A percentile compares a stretch with the other conserved stretches of the same genome.
phyloP scores from a whole-genome alignment of 768 basidiomycete genomes.

The Coprinopsis sp. region DNA sequence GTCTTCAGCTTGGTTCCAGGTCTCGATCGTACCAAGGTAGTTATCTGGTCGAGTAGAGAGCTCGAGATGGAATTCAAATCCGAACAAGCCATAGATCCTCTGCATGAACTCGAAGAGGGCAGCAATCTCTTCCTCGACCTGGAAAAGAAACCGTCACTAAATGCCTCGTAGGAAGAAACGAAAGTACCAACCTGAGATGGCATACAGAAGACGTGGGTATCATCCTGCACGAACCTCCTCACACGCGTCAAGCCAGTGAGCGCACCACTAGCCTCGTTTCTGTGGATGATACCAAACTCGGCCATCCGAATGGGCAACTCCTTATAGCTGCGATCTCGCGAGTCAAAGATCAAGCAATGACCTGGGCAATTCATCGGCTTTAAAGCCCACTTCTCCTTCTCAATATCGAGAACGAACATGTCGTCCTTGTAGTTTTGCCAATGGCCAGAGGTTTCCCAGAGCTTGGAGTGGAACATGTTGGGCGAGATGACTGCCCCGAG shows the following conservation, averaged over 20 bases:
- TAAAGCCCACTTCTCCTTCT: slow-evolving; percentile 93
- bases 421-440: slow-evolving; percentile 98
- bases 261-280: slow-evolving; percentile 95
- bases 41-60: slow-evolving; percentile 96
- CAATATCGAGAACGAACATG: slow-evolving; percentile 93
- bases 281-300: slow-evolving; percentile 95
- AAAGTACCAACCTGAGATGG: slow-evolving; percentile 63
- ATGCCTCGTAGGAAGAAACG: not conserved
- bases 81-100: slow-evolving; percentile 88
- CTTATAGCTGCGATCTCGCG: slow-evolving; percentile 87
- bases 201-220: slow-evolving; percentile 98
- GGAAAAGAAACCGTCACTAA: slow-evolving; percentile 4
- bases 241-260: slow-evolving; percentile 91
- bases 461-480: slow-evolving; percentile 93
- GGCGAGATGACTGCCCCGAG: slow-evolving; percentile 79
- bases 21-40: slow-evolving; percentile 80
- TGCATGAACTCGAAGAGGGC: slow-evolving; percentile 93
- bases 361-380: slow-evolving; percentile 99
- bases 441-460: slow-evolving; percentile 98
- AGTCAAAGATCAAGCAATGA: slow-evolving; percentile 94
- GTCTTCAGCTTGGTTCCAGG: slow-evolving; percentile 86
- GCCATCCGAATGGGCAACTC: slow-evolving; percentile 97
- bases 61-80: slow-evolving; percentile 90
- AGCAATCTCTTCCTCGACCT: slow-evolving; percentile 86
- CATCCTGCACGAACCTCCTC: slow-evolving; percentile 93